Base-by-base conservation (phyloP, 176 grass and related monocot species). In the Musa troglodytarum region DNA sequence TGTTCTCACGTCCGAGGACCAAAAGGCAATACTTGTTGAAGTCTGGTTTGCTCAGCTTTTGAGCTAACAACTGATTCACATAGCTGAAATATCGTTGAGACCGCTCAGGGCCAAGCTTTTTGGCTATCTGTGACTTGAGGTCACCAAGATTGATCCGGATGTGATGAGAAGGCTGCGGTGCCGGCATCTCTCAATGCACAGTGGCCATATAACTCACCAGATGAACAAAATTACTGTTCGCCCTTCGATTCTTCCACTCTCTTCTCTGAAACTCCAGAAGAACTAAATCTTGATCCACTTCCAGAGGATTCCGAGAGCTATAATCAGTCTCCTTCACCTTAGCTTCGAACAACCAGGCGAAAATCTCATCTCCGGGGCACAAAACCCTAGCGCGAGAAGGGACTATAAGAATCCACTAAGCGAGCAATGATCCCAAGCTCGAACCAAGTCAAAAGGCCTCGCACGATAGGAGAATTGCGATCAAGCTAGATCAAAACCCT, bases 21-120 rank as follows among this genome's bases (percentile, higher is more conserved):
- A 77, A 16, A 28, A 94, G 52, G 71, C 91, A 94, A 77, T 80
- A 78, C 86, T 84, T 91, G 61, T 89, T 88, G 25, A 99, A 94
- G 75, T 99, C 90, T 78, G 76, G 79, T 76, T 92, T 99, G 76
- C 80, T 91, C 73, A 99, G 77, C 71, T 85, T 87, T 72, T 87
- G 82, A 9, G 86, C 86, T 64, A 99, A 86, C 51, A 94, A 90
- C 69, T 77, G 82, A 69, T 92, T 88, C 49, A 99, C 59, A 63
- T 85, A 88, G 50, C 83, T 69, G 82, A 99, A 99, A 57, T 99
- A 99, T n/a, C 75, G 85, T 70, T 63, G 88, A 13, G 85, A 79
- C 61, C 78, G 84, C 49, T 91, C 91, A 63, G 84, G 88, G 1
- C 95, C 95, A 58, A 92, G 80, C 61, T 74, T 81, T 52, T 88